These are phyloP conservation scores for Selaginella moellendorffii DNA, from an alignment of 75 land plant genomes.

Conservation along the genomic window DNA sequence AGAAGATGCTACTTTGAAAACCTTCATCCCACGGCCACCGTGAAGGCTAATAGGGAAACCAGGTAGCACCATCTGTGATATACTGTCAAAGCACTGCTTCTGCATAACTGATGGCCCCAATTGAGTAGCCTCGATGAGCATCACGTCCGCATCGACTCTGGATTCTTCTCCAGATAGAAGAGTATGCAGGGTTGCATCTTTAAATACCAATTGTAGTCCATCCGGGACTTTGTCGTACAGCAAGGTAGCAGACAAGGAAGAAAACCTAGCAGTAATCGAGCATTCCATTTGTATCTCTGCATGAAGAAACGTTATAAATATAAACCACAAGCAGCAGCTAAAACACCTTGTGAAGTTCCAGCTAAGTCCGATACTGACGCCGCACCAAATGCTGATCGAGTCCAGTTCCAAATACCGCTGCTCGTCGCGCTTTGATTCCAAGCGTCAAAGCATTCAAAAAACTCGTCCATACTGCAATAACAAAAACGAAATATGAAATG, in stretches of 20 bases:
- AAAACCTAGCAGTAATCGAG: background rate
- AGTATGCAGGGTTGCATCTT: background rate
- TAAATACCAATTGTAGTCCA: background rate
- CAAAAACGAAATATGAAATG: too few species aligned
- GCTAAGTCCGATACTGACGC: conserved; percentile 4
- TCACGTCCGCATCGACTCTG: background rate
- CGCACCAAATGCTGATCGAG: conserved; percentile 72
- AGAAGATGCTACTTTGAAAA: background rate
- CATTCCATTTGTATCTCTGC: background rate
- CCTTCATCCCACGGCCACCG: too few species aligned
- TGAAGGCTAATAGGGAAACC: too few species aligned
- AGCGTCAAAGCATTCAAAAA: conserved; percentile 92
- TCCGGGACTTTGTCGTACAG: background rate
- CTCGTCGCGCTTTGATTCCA: conserved; percentile 12
- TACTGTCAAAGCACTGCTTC: background rate
- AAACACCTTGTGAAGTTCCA: too few species aligned
- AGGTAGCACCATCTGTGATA: too few species aligned
- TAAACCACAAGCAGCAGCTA: background rate
- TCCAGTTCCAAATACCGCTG: conserved; percentile 70
- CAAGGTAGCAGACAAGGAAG: background rate
- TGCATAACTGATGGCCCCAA: background rate
- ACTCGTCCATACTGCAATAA: conserved; percentile 70
- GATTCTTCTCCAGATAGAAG: background rate
- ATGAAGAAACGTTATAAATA: too few species aligned
- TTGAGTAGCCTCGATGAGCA: background rate